These are phyloP conservation scores for Prunus davidiana DNA, from an alignment of 306 rosid species.

Conservation along the genomic window DNA sequence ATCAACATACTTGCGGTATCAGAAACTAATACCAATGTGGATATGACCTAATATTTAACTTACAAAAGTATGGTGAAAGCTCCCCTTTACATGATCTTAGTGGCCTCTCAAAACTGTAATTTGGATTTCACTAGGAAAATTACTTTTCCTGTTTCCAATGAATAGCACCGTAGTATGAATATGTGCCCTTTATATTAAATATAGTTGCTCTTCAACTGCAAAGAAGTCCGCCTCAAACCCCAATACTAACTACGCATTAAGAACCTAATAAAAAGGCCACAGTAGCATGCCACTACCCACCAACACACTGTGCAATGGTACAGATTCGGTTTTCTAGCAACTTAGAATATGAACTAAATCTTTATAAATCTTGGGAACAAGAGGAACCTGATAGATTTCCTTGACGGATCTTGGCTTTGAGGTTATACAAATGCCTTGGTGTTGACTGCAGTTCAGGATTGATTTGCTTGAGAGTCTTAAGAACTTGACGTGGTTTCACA, in stretches of 20 bases:
- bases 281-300: neutral
- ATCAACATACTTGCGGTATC: neutral
- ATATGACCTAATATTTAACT: neutral
- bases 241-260: neutral
- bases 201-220: conserved; percentile 6
- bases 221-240: conserved; percentile 14
- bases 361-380: conserved; percentile 14
- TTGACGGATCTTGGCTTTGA: conserved; percentile 78
- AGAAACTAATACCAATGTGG: conserved; percentile 7
- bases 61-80: neutral
- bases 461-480: conserved; percentile 64
- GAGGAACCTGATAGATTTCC: conserved; percentile 65
- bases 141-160: neutral
- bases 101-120: conserved; percentile 5
- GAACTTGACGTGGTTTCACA: conserved; percentile 72
- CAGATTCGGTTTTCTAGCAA: conserved; percentile 13
- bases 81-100: neutral
- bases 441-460: conserved; percentile 79
- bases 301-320: neutral
- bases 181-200: neutral
- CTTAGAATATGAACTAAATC: conserved; percentile 12
- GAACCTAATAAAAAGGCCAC: neutral
- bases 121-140: neutral
- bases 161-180: neutral
- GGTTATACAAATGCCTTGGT: conserved; percentile 76